Percentiles rank a stretch among this genome's conserved stretches.
phyloP scores from a whole-genome alignment of 2,329 filamentous ascomycete species.

The Xylariaceae sp. region DNA sequence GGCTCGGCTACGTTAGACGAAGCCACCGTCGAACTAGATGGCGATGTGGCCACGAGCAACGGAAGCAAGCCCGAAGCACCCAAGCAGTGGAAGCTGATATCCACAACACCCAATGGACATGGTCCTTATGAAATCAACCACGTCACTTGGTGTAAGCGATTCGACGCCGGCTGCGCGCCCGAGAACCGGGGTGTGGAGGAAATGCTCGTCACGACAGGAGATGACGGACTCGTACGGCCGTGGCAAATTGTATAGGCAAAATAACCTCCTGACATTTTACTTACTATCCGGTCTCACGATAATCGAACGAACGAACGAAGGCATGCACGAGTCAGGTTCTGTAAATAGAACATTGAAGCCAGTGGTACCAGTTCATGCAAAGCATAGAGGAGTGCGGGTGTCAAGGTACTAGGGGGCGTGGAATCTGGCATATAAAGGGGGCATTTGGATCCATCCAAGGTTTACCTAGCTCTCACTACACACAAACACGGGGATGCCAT shows the following conservation, averaged over 20 bases:
- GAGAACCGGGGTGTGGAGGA: conserved; percentile 61
- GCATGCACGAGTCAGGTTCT: neutral
- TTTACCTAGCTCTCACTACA: too few relatives aligned
- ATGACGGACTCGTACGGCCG: conserved; percentile 80
- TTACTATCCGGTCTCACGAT: neutral
- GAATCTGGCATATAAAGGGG: too few relatives aligned
- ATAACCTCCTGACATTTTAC: too few relatives aligned
- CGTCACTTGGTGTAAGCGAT: conserved; percentile 76
- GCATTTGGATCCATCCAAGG: too few relatives aligned
- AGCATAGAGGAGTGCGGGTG: conserved; percentile 1
- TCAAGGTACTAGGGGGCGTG: neutral
- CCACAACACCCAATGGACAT: conserved; percentile 67
- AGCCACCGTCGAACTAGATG: conserved; percentile 28
- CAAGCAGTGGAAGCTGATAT: conserved; percentile 66
- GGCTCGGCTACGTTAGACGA: conserved; percentile 8
- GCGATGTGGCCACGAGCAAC: conserved; percentile 29
- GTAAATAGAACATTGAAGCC: neutral
- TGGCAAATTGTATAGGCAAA: conserved; percentile 55
- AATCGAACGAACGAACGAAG: too few relatives aligned
- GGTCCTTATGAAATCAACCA: conserved; percentile 95
- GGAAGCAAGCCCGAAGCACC: conserved; percentile 24
- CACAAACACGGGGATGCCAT: too few relatives aligned
- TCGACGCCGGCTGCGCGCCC: conserved; percentile 51
- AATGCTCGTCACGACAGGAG: conserved; percentile 83
- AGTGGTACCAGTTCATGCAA: neutral